phyloP scores from a whole-genome alignment of 495 filamentous ascomycete species.

The Saxispiralis lemnorum region DNA sequence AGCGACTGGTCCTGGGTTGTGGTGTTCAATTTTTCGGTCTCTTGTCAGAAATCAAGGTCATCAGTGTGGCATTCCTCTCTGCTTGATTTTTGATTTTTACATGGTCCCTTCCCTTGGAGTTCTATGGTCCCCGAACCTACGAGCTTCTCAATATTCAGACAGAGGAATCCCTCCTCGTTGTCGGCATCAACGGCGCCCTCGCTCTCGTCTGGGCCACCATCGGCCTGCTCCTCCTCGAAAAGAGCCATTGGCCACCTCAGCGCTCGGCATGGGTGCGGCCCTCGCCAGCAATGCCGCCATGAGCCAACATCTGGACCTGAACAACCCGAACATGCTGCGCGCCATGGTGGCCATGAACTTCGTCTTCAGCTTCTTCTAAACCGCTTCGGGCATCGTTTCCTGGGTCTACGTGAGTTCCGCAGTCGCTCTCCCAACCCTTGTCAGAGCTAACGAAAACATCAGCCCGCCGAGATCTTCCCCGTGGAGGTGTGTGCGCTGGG shows the following conservation, averaged over 20 bases:
- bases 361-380: slow-evolving; percentile 39
- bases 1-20: slow-evolving; percentile 33
- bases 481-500: slow-evolving; percentile 35
- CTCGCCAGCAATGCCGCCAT: slow-evolving; percentile 20
- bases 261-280: slow-evolving; percentile 32
- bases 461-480: slow-evolving; percentile 37
- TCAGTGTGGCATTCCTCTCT: too few relatives aligned
- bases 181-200: slow-evolving; percentile 35
- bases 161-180: slow-evolving; percentile 33
- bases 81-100: too few relatives aligned
- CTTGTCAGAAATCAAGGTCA: slow-evolving; percentile 33
- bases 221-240: slow-evolving; percentile 36
- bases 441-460: neutral
- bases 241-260: slow-evolving; percentile 35
- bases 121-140: slow-evolving; percentile 34
- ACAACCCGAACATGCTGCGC: slow-evolving; percentile 29
- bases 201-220: slow-evolving; percentile 33
- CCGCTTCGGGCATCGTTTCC: slow-evolving; percentile 34
- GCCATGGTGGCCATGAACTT: slow-evolving; percentile 41
- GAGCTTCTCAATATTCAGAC: slow-evolving; percentile 30
- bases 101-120: neutral
- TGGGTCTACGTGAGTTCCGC: slow-evolving; percentile 29
- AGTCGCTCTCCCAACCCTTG: too few relatives aligned
- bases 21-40: slow-evolving; percentile 38
- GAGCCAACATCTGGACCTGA: slow-evolving; percentile 15